Conservation (phyloP, 257 asterid species). For the Paulownia fortunei region DNA sequence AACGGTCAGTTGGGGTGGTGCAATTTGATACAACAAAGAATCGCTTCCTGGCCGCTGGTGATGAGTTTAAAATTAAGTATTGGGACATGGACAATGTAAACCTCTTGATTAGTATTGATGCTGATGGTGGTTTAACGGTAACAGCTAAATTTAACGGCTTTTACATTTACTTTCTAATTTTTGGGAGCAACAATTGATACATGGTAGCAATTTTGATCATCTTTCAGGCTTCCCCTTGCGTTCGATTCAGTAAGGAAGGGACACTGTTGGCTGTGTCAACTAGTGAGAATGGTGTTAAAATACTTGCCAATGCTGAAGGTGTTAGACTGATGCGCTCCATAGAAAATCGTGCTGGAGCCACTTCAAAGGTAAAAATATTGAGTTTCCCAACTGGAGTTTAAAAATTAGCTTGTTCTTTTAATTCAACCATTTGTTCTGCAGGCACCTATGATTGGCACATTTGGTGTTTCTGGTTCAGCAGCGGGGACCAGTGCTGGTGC, state of each 20-base stretch:
- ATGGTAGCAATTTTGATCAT: conserved; percentile 23
- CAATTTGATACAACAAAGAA: conserved; percentile 72
- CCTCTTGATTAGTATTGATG: conserved; percentile 50
- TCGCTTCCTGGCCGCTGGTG: conserved; percentile 74
- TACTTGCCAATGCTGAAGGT: conserved; percentile 66
- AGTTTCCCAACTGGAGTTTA: background rate
- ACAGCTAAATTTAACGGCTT: conserved; percentile 19
- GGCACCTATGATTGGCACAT: conserved; percentile 46
- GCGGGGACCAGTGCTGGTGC: conserved; percentile 41
- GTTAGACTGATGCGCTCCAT: conserved; percentile 40
- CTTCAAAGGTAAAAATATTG: conserved; percentile 47
- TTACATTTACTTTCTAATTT: conserved; percentile 1
- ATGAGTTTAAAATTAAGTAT: conserved; percentile 60
- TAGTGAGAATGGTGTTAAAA: conserved; percentile 62
- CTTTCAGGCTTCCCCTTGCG: conserved; percentile 69
- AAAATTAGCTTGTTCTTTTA: conserved; percentile 16
- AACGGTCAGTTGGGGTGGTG: conserved; percentile 58
- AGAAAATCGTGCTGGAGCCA: conserved; percentile 45
- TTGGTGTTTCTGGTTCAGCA: conserved; percentile 55
- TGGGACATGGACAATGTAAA: conserved; percentile 78
- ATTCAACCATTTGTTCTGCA: conserved; percentile 30
- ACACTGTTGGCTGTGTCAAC: conserved; percentile 70
- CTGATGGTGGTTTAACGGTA: conserved; percentile 75
- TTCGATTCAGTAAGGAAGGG: conserved; percentile 73
- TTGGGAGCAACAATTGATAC: conserved; percentile 3